Conservation (phyloP, 2,329 filamentous ascomycete genomes). For the Nemania sp. region DNA sequence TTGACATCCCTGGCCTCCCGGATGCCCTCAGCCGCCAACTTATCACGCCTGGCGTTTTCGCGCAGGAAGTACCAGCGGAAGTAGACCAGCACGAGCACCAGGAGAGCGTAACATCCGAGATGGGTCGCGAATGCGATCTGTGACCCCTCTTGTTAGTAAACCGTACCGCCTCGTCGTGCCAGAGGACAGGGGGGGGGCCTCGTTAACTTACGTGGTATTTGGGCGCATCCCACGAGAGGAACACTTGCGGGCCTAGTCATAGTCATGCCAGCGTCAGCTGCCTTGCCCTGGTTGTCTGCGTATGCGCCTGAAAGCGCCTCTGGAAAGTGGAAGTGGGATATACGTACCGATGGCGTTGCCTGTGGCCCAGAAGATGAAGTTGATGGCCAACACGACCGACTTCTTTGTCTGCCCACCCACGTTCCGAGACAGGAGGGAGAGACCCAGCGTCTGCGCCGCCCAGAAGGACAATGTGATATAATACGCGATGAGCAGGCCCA, state of each 20-base stretch:
- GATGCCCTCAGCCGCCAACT: constrained; percentile 37
- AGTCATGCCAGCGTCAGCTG: constrained; percentile 2
- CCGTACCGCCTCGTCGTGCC: not conserved
- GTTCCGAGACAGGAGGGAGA: constrained; percentile 72
- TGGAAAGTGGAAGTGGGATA: constrained; percentile 6
- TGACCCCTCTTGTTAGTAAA: constrained; percentile 2
- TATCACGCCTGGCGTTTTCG: constrained; percentile 55
- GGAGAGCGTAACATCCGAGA: constrained; percentile 67
- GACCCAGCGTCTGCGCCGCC: constrained; percentile 69
- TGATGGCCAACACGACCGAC: constrained; percentile 67
- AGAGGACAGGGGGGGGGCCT: no score
- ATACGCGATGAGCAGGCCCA: constrained; percentile 73
- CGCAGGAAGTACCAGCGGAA: constrained; percentile 61
- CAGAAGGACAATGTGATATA: constrained; percentile 80
- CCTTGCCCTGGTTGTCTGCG: not conserved
- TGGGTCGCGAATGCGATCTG: constrained; percentile 69
- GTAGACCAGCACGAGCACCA: constrained; percentile 61
- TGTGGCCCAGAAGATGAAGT: constrained; percentile 71
- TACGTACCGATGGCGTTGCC: constrained; percentile 67
- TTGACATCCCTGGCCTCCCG: constrained; percentile 36
- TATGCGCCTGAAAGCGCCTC: not conserved
- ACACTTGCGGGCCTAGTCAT: constrained; percentile 63
- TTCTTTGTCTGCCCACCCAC: constrained; percentile 77
- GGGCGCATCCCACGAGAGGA: constrained; percentile 62
- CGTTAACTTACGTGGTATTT: constrained; percentile 56